A percentile compares a stretch with the other conserved stretches of the same genome.
These are phyloP conservation scores for Mangifera indica DNA, from an alignment of 345 rosid species.

Conservation along the genomic window DNA sequence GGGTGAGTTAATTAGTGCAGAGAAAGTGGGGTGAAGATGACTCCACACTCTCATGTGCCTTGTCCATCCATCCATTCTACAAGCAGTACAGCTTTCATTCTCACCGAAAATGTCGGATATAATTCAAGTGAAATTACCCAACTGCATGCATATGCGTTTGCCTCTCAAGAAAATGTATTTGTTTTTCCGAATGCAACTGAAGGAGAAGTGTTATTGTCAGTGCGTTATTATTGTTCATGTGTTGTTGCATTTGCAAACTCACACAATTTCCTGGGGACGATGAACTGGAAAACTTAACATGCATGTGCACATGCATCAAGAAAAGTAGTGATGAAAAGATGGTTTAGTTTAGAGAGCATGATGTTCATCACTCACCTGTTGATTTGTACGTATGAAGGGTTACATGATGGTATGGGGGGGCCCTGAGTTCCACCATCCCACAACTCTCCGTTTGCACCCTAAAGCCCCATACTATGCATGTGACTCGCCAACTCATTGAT, in stretches of 20 bases:
- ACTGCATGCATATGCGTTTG: not conserved
- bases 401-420: slow-evolving; percentile 1
- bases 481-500: slow-evolving; percentile 49
- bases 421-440: slow-evolving; percentile 20
- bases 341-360: not conserved
- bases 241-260: slow-evolving; percentile 5
- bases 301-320: not conserved
- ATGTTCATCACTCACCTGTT: not conserved
- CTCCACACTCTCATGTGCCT: slow-evolving; percentile 28
- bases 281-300: not conserved
- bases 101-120: too few relatives aligned
- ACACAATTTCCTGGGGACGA: slow-evolving; percentile 6
- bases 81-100: not conserved
- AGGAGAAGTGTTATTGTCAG: not conserved
- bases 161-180: not conserved
- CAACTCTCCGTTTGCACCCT: slow-evolving; percentile 31
- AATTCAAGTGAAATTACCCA: too few relatives aligned
- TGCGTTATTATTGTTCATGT: not conserved
- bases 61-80: slow-evolving; percentile 16
- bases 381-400: not conserved
- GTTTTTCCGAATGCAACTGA: not conserved
- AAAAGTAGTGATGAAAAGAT: not conserved
- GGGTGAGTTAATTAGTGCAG: slow-evolving; percentile 12
- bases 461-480: slow-evolving; percentile 44
- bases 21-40: slow-evolving; percentile 15